Evolutionary conservation across 2,329 filamentous ascomycete genomes (phyloP), one percentile per base, ranked within the genome.

Genomic region (Arthroderma sp.): DNA sequence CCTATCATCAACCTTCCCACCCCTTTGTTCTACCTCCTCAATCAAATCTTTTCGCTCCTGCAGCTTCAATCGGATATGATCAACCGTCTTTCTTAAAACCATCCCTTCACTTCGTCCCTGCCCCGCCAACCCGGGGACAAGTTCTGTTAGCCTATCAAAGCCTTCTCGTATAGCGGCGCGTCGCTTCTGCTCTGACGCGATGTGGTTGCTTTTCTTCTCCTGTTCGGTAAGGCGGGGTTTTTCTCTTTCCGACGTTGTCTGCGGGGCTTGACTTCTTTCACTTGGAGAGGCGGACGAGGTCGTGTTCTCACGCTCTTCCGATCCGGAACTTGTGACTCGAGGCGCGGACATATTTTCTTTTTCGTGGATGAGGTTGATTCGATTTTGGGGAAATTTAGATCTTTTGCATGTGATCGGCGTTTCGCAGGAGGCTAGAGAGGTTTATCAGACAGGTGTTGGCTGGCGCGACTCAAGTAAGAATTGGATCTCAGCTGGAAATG

Each of bases 91-190:
- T 50, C 80, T 77, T 22, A 94, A 70, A n/a, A 94, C 86, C 11
- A 86, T 71, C 29, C 84, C 85, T 62, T 94, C 87, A 51, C 85
- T 91, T 38, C 86, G 78, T 1, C 83, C 87, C 57, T 88, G 83
- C 1, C 87, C 87, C 55, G 85, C 76, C 43, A 93, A 72, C 0
- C 84, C 86, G 0, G 87, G 87, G 1, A 94, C 85, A 30, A 93
- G 72, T 43, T 80, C 76, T 10, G 84, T 84, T 28, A 94, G 73
- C 31, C 80, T 75, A 61, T 94, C 86, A 60, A 93, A 94, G 46
- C 83, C 85, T 47, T 85, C 79, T 39, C 87, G 75, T 52, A 94
- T 94, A 9, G 82, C 83, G 46, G 79, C 74, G 38, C 80, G 76
- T 32, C 80, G 76, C 63, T 82, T 74, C 53, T 74, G 71, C 51